Percentiles rank a stretch among this genome's conserved stretches.
These are phyloP conservation scores for Prorocentrum cordatum DNA, from an alignment of 169 alveolate species.

Conservation along the genomic window DNA sequence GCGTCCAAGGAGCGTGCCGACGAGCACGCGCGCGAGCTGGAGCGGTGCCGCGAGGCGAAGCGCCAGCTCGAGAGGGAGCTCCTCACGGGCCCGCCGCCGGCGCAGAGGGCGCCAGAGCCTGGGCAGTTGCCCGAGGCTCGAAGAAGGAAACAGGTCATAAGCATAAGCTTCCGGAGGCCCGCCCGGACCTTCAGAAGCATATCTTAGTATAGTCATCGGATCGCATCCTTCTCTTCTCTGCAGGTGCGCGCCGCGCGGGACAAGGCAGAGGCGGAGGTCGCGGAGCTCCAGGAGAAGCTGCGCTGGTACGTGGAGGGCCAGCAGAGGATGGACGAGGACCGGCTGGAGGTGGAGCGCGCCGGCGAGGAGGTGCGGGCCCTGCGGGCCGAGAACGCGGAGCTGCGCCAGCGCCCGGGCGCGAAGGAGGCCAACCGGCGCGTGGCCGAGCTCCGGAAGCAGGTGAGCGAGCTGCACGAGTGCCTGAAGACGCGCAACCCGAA, in stretches of 20 bases:
- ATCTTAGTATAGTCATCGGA: too few species aligned
- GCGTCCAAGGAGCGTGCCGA: constrained; percentile 38
- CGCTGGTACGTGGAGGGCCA: constrained; percentile 37
- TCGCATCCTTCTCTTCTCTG: too few species aligned
- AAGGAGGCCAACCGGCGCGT: constrained; percentile 18
- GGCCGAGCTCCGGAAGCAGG: constrained; percentile 38
- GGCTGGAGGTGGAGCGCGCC: constrained; percentile 6
- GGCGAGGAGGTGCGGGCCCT: constrained; percentile 49
- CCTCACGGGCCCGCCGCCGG: not conserved
- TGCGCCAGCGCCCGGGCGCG: constrained; percentile 12
- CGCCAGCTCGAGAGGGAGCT: constrained; percentile 33
- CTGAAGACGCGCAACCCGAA: constrained; percentile 21
- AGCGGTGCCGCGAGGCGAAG: constrained; percentile 41
- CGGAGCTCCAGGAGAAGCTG: constrained; percentile 3
- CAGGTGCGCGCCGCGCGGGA: too few species aligned
- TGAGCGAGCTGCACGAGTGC: constrained; percentile 48
- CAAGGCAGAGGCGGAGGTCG: not conserved
- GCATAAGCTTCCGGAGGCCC: too few species aligned
- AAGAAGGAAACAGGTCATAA: too few species aligned
- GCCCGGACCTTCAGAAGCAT: too few species aligned
- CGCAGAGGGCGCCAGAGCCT: too few species aligned
- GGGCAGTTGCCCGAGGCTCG: too few species aligned
- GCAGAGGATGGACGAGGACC: constrained; percentile 53
- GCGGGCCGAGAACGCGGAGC: constrained; percentile 6
- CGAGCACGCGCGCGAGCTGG: constrained; percentile 38